Conservation (phyloP, 2,329 filamentous ascomycete species). For the Cytospora schulzeri region DNA sequence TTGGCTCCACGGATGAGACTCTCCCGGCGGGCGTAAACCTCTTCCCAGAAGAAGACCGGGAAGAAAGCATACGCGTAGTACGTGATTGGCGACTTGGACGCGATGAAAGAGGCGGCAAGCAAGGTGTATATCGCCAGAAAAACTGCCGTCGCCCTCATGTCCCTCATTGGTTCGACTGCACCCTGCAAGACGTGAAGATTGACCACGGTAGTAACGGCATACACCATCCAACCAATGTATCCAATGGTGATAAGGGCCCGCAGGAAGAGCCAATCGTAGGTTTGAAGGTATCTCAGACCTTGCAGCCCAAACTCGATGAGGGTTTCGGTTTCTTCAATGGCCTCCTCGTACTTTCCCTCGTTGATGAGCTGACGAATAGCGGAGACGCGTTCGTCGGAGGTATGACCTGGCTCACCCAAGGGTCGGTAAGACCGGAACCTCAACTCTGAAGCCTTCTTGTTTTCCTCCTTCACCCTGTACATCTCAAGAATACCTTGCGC, state of each 20-base stretch:
- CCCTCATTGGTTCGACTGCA: conserved; percentile 64
- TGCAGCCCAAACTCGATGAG: conserved; percentile 77
- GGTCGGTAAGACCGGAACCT: conserved; percentile 75
- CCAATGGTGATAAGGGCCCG: conserved; percentile 85
- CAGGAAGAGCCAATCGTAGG: conserved; percentile 97
- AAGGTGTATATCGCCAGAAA: conserved; percentile 77
- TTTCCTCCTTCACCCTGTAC: conserved; percentile 90
- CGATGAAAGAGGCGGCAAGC: conserved; percentile 76
- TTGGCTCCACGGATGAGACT: conserved; percentile 68
- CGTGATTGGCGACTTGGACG: conserved; percentile 76
- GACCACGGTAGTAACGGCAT: conserved; percentile 84
- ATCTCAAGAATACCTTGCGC: conserved; percentile 88
- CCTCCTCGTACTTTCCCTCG: conserved; percentile 67
- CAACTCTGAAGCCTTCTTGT: conserved; percentile 75
- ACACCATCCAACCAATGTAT: conserved; percentile 95
- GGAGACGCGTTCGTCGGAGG: conserved; percentile 66
- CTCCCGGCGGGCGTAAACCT: conserved; percentile 77
- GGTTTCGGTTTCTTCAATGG: conserved; percentile 75
- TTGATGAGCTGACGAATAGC: conserved; percentile 71
- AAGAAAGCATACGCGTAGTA: conserved; percentile 95
- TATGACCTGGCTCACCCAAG: conserved; percentile 64
- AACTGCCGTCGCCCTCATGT: conserved; percentile 57
- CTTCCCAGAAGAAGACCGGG: conserved; percentile 94
- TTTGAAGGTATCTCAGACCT: conserved; percentile 91
- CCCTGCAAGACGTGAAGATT: conserved; percentile 84